phyloP scores from a whole-genome alignment of 106 monocot species.

The Acanthochlamys bracteata region DNA sequence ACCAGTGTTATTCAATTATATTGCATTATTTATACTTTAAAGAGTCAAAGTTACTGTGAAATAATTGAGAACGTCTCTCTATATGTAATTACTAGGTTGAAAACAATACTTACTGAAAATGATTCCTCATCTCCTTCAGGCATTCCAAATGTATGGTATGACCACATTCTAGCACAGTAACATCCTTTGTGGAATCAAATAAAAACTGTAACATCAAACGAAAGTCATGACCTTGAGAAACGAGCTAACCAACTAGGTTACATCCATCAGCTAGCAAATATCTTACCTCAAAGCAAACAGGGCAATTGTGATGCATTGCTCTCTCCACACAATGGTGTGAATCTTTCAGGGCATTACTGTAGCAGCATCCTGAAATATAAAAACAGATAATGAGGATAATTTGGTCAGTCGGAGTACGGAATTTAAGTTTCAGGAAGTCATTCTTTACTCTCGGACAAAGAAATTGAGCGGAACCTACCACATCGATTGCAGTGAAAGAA shows the following conservation, averaged over 20 bases:
- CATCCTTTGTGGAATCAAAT: conserved; percentile 52
- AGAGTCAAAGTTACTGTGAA: no score
- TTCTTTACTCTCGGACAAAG: background rate
- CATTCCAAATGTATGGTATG: conserved; percentile 68
- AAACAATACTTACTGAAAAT: conserved; percentile 45
- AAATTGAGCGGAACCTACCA: conserved; percentile 26
- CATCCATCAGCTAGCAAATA: background rate
- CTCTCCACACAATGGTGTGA: conserved; percentile 57
- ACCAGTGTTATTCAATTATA: background rate
- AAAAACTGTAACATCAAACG: conserved; percentile 24
- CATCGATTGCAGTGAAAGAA: conserved; percentile 75
- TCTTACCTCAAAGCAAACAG: conserved; percentile 59
- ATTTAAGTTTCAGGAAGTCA: no score
- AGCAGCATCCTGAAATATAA: conserved; percentile 45
- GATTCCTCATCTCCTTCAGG: conserved; percentile 59
- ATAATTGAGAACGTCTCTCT: no score
- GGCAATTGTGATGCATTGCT: conserved; percentile 80
- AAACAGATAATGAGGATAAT: background rate
- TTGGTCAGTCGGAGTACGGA: no score
- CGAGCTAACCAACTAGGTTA: background rate
- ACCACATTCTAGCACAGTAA: conserved; percentile 50
- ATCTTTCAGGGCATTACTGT: conserved; percentile 31
- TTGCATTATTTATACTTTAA: no score
- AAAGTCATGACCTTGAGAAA: background rate
- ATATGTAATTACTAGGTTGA: no score